Evolutionary conservation across 352 stramenopile genomes (phyloP), one percentile per base, ranked within the genome.

Genomic region (Phytophthora tentaculata): DNA sequence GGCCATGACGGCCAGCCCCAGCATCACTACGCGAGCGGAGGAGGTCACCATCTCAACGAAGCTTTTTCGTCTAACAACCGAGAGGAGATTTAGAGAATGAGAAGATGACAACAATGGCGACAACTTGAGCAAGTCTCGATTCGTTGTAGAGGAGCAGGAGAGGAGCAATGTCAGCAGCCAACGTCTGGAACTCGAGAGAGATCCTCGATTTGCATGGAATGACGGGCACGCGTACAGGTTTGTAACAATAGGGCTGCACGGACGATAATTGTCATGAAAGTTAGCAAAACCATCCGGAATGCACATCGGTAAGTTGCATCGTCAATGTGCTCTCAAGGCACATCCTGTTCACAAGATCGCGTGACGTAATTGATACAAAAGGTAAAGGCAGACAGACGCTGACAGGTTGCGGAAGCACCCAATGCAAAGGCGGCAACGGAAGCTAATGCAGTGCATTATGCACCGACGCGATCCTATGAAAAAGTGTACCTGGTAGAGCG

Each of bases 71-170:
- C 14, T 10, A 39, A 14, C 32, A 16, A 39, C 9, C 35, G 56
- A 29, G 32, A n/a, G 41, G 24, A 51, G 32, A 61, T 64, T 62
- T 70, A 19, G n/a, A 64, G 43, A 67, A 57, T 67, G 66, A 66
- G 61, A 51, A 49, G 50, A 61, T 22, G 3, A 16, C 24, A 17
- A 9, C 19, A 13, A 14, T 2, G 23, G 19, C 12, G 37, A 16
- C 32, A 48, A 63, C 51, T 58, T 14, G 52, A 56, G 22, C 19
- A 64, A 39, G 49, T 45, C 43, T 37, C 51, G 10, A 26, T 19
- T 28, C 19, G 14, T 8, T 17, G 61, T 66, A 70, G 55, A 69
- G 60, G 35, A 59, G 53, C 60, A 57, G 23, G 28, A 47, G 43
- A 44, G 19, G 2, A 14, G 53, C 32, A 39, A 39, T 3, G 5